phyloP scores from a whole-genome alignment of 805 yeast species.

The Candida boidinii region DNA sequence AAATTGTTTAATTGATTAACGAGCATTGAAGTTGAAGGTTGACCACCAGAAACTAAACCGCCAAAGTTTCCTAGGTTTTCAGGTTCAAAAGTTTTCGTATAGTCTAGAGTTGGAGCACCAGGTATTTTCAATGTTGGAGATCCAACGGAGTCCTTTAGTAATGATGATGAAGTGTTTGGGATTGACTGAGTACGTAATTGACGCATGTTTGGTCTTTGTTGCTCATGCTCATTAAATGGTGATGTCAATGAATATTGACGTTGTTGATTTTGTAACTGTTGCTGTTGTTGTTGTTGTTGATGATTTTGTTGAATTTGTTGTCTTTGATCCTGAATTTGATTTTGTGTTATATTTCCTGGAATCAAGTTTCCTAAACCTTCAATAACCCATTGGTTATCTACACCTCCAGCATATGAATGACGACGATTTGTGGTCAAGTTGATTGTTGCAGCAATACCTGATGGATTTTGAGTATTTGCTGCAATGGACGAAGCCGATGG shows the following conservation, averaged over 20 bases:
- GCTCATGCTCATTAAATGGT: conserved; percentile 2
- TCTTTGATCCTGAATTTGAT: too few species aligned
- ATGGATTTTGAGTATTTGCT: background rate
- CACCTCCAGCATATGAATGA: too few species aligned
- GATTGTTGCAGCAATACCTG: background rate
- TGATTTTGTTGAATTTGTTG: background rate
- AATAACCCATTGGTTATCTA: too few species aligned
- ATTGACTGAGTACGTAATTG: too few species aligned
- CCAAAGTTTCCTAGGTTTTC: background rate
- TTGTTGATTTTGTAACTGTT: background rate
- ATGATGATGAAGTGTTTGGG: background rate
- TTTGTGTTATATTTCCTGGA: too few species aligned
- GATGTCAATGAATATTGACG: background rate
- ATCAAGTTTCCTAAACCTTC: too few species aligned
- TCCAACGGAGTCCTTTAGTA: conserved; percentile 3
- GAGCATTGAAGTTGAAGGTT: too few species aligned
- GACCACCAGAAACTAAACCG: too few species aligned
- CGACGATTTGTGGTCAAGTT: too few species aligned
- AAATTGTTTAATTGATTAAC: conserved; percentile 9
- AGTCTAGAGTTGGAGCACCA: conserved; percentile 15
- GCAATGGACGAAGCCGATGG: background rate
- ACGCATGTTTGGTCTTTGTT: too few species aligned
- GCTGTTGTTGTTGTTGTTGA: background rate
- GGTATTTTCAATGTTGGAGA: conserved; percentile 5
- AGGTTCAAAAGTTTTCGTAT: conserved; percentile 14